Percentiles rank a stretch among this genome's conserved stretches.
phyloP scores from a whole-genome alignment of 163 green algal genomes.

The Prototheca cutis region DNA sequence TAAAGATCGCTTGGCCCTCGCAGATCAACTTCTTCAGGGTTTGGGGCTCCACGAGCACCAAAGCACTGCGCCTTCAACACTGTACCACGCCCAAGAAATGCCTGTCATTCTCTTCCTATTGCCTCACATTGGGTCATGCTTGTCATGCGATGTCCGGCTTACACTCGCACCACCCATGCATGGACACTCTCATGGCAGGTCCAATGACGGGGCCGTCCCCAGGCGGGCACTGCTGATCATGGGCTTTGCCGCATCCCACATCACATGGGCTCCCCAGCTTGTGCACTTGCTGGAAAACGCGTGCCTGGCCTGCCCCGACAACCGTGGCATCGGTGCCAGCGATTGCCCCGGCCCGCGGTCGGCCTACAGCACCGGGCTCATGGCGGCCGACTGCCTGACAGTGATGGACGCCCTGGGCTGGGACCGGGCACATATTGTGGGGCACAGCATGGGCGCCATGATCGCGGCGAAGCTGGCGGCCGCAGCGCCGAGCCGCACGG shows the following conservation, averaged over 20 bases:
- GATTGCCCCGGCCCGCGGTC: background rate
- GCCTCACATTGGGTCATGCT: too few species aligned
- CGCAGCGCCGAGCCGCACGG: background rate
- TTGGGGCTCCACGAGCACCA: too few species aligned
- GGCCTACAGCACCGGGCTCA: constrained; percentile 5
- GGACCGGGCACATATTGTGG: constrained; percentile 3
- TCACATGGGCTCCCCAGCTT: background rate
- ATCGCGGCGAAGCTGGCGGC: constrained; percentile 11
- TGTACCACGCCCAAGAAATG: too few species aligned
- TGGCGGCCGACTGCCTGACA: constrained; percentile 8
- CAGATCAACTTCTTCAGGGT: too few species aligned
- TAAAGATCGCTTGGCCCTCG: too few species aligned
- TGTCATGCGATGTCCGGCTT: too few species aligned
- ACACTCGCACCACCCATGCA: too few species aligned
- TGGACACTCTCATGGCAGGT: too few species aligned
- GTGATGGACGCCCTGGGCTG: constrained; percentile 7
- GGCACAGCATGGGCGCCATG: constrained; percentile 18
- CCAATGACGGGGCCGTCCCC: too few species aligned
- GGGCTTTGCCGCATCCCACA: constrained; percentile 2
- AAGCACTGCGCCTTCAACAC: too few species aligned
- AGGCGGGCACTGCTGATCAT: constrained; percentile 2
- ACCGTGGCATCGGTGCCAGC: constrained; percentile 1
- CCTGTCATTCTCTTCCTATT: too few species aligned
- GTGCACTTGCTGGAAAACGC: background rate
- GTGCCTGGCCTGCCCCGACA: constrained; percentile 1